Evolutionary conservation across 164 flowering plant genomes (phyloP), one percentile per base, ranked within the genome.

Genomic region (Macadamia integrifolia): DNA sequence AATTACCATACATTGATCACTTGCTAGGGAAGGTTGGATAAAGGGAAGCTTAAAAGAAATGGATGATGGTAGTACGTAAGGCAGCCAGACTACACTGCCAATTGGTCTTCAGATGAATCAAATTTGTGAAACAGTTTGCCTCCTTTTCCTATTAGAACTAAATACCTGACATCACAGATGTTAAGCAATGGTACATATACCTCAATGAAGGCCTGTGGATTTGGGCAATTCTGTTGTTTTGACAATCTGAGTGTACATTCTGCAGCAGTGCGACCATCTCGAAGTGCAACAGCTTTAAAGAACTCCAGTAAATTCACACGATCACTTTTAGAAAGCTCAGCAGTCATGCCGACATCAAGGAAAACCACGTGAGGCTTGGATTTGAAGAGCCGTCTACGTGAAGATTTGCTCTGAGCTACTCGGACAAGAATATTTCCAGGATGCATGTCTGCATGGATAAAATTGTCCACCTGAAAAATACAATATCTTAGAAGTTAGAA

Each of bases 341-440:
- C 95, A 66, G 92, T 87, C 92, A 89, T 87, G 67, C 95, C 40
- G 0, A 35, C 40, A 35, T 35, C 40, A 35, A 35, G 40, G 40
- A 35, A 35, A 35, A 35, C 5, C 10, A 88, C 87, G 74, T 86
- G 90, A 67, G 93, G 96, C 78, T 74, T 81, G 32, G 86, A 77
- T 71, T 78, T 85, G 66, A 85, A 35, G 3, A 35, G 40, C 40
- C 3, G 40, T 35, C 40, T 35, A 35, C 40, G 67, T 31, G 86
- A 66, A 60, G 71, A 44, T 64, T 76, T 89, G 72, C 75, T 68
- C 42, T 66, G 69, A 43, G 74, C 43, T 65, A 67, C 76, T 56
- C 91, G 80, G 6, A 89, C 96, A 74, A 89, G 89, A 67, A 89
- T 88, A 74, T 89, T 88, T 67, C 96, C 92, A n/a, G 92, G 96